These are phyloP conservation scores for Symbiotaphrina buchneri DNA, from an alignment of 495 filamentous ascomycete species.

Conservation along the genomic window DNA sequence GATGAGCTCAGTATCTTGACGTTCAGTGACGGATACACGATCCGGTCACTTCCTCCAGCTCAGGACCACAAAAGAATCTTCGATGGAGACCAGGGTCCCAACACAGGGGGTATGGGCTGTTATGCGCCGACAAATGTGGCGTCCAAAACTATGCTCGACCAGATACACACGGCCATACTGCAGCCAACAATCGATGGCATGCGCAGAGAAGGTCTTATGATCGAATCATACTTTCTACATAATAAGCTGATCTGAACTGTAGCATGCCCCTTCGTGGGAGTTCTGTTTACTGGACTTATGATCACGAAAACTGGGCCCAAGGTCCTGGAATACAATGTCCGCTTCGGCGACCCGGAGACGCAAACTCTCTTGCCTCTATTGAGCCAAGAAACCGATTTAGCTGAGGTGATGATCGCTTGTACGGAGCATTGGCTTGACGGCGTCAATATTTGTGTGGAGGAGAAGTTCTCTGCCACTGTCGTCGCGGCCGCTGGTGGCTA, in stretches of 20 bases:
- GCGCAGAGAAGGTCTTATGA: constrained; percentile 36
- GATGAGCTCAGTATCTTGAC: constrained; percentile 82
- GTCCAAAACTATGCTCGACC: constrained; percentile 44
- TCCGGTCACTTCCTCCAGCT: constrained; percentile 68
- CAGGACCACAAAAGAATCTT: constrained; percentile 93
- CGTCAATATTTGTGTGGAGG: constrained; percentile 40
- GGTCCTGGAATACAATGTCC: constrained; percentile 89
- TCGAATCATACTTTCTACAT: constrained; percentile 7
- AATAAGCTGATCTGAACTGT: neutral
- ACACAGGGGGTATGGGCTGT: constrained; percentile 96
- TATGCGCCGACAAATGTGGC: constrained; percentile 82
- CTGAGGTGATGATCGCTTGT: constrained; percentile 77
- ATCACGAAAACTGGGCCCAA: constrained; percentile 74
- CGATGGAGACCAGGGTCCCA: constrained; percentile 78
- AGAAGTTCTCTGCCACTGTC: constrained; percentile 63
- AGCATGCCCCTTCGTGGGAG: constrained; percentile 56
- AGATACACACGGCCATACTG: constrained; percentile 62
- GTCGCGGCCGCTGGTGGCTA: constrained; percentile 92
- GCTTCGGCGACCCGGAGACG: constrained; percentile 90
- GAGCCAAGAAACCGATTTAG: constrained; percentile 60
- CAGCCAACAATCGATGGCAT: constrained; percentile 82
- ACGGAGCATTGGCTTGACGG: constrained; percentile 49
- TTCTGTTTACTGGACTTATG: constrained; percentile 93
- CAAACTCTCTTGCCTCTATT: constrained; percentile 79
- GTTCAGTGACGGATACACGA: constrained; percentile 76